Base-by-base conservation (phyloP, 2,329 filamentous ascomycete genomes). In the Neofusicoccum sp. region DNA sequence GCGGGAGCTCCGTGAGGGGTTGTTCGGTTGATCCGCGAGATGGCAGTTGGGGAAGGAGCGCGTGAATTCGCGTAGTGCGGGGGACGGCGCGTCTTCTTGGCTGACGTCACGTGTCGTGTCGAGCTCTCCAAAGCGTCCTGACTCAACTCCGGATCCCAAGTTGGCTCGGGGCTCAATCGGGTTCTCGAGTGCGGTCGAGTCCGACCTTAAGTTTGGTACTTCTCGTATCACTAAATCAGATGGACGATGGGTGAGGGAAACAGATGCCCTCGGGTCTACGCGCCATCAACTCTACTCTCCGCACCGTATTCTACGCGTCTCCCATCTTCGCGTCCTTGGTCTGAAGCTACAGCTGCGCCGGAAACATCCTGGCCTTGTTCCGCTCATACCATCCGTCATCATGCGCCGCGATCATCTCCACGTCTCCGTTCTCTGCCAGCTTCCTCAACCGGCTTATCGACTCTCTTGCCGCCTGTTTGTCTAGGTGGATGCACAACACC, bases 371-470 rank as follows among this genome's bases (percentile, higher is more conserved):
- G 30, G 64, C 63, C 45, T 49, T 47, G 64, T 79, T 79, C 58
- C 43, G 53, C 64, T 78, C 76, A 63, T 73, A 76, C 81, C 81
- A 84, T 1, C 61, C 74, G 54, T 70, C 73, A 68, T 82, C 81
- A 75, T 83, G 81, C 60, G 81, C 80, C 6, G 81, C 76, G 49
- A 83, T 72, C 24, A 83, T 70, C 69, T 84, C 81, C 5, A 83
- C 77, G 1, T 76, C 72, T n/a, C 71, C 69, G 24, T 33, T 30
- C 54, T 69, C 67, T 61, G 74, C 67, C 40, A 81, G 73, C 56
- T 69, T 66, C 34, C 70, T 67, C 47, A 84, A 75, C 45, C 74
- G 67, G 36, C 67, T 64, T 53, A 84, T 74, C 20, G 78, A 80
- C 62, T 69, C 65, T 62, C 67, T 73, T 8, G 82, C 82, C n/a